Conservation (phyloP, 2,329 filamentous ascomycete genomes). For the Talaromyces sp. region DNA sequence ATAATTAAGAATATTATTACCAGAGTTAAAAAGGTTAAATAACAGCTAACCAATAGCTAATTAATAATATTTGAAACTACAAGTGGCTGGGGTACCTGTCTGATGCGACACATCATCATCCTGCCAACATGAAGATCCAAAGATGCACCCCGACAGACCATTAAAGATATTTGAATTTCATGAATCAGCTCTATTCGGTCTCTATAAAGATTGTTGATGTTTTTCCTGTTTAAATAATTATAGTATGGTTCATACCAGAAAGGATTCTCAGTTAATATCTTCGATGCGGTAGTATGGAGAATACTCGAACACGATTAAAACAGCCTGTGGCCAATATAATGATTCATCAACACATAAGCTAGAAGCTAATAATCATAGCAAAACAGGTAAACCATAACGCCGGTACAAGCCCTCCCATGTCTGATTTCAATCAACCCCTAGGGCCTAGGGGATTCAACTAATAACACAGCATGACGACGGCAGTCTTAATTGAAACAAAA, state of each 20-base stretch:
- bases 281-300: neutral
- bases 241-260: neutral
- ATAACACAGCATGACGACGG: neutral
- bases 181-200: neutral
- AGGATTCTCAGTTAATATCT: neutral
- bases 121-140: neutral
- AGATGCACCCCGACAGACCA: neutral
- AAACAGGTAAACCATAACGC: neutral
- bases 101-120: neutral
- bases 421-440: neutral
- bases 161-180: neutral
- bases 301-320: neutral
- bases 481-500: neutral
- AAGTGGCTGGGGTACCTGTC: neutral
- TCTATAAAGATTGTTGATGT: neutral
- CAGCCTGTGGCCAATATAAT: neutral
- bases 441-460: neutral
- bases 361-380: neutral
- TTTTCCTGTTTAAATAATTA: neutral
- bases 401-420: neutral
- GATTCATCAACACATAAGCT: neutral
- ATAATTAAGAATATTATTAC: too few species aligned
- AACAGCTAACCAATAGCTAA: neutral
- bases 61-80: neutral
- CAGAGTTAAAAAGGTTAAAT: neutral